Evolutionary conservation across 176 grass and related monocot species (phyloP).

Genomic region (Bromus sterilis): DNA sequence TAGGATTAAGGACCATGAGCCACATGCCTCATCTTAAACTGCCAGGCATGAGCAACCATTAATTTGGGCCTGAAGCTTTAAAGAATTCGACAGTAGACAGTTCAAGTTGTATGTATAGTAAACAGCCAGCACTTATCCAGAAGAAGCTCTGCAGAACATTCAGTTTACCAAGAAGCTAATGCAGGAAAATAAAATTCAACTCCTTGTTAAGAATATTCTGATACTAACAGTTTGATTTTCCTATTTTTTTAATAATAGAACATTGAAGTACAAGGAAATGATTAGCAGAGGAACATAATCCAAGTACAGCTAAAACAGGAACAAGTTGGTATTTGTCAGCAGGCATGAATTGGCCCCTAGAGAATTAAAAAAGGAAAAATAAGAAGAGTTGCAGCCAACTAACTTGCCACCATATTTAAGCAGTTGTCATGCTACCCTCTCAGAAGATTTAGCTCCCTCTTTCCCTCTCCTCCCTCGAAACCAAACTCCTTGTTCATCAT

Average conservation of each 20-base stretch:
- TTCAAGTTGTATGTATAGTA: background rate
- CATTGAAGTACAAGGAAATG: background rate
- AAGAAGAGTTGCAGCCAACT: constrained; percentile 34
- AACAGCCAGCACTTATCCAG: background rate
- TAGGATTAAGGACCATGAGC: constrained; percentile 13
- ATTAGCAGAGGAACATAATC: constrained; percentile 5
- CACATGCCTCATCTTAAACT: background rate
- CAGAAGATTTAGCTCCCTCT: constrained; percentile 35
- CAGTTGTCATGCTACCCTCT: constrained; percentile 15
- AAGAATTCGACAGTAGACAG: background rate
- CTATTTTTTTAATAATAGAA: background rate
- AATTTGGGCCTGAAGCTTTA: background rate
- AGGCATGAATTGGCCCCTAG: background rate
- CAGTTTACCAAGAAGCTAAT: background rate
- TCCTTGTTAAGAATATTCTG: background rate
- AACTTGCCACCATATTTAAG: constrained; percentile 44
- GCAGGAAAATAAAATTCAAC: background rate
- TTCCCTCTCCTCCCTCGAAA: constrained; percentile 1
- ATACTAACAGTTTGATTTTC: background rate
- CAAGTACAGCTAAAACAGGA: constrained; percentile 37
- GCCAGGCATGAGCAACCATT: background rate
- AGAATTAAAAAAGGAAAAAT: background rate
- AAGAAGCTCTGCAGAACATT: background rate
- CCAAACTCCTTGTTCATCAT: background rate
- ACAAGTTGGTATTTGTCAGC: background rate